These are phyloP conservation scores for Euphorbia neoarborescens DNA, from an alignment of 441 rosid species.

Conservation along the genomic window DNA sequence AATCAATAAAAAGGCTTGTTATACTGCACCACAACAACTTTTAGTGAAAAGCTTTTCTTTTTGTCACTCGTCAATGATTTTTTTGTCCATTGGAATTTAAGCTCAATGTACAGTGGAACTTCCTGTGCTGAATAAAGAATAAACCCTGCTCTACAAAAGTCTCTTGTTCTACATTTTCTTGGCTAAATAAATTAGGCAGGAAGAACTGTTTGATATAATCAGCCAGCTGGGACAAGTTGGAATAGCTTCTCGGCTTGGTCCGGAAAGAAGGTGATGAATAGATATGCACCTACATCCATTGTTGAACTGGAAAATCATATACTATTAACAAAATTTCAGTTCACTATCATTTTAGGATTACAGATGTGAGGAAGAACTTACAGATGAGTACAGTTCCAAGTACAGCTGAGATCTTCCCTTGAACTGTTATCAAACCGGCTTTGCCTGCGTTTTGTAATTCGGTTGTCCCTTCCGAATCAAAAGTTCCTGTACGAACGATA, in stretches of 20 bases:
- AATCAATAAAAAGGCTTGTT: neutral
- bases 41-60: no score
- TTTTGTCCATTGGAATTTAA: no score
- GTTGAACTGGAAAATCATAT: conserved; percentile 2
- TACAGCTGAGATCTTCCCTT: conserved; percentile 90
- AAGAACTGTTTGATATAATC: conserved; percentile 14
- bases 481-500: conserved; percentile 43
- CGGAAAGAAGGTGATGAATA: conserved; percentile 76
- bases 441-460: conserved; percentile 83
- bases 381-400: conserved; percentile 91
- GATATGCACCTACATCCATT: conserved; percentile 49
- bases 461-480: conserved; percentile 58
- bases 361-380: conserved; percentile 29
- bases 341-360: neutral
- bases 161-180: neutral
- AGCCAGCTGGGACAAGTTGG: conserved; percentile 42
- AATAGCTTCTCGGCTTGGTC: conserved; percentile 84
- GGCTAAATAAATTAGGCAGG: conserved; percentile 14
- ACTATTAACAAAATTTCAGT: neutral
- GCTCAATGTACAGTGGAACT: neutral
- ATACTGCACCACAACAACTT: no score
- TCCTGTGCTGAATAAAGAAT: neutral
- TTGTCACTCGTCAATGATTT: neutral
- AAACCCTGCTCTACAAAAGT: neutral
- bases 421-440: conserved; percentile 78